phyloP scores from a whole-genome alignment of 768 basidiomycete species.

The Suillus spraguei region DNA sequence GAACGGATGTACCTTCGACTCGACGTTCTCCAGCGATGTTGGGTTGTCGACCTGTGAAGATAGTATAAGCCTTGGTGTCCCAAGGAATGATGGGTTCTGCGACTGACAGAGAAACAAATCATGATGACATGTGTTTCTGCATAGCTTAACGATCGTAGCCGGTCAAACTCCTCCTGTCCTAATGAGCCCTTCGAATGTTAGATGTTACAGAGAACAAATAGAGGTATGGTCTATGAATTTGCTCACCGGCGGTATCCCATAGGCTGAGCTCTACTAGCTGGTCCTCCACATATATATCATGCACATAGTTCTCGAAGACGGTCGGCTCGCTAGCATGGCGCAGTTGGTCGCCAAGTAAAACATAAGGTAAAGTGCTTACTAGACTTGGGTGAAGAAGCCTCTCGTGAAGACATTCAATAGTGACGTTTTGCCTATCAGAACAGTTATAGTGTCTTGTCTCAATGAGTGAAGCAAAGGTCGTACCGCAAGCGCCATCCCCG shows the following conservation, averaged over 20 bases:
- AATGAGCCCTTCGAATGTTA: conserved; percentile 36
- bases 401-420: conserved; percentile 86
- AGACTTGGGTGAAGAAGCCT: conserved; percentile 94
- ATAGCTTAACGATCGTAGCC: conserved; percentile 91
- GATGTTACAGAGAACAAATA: conserved; percentile 22
- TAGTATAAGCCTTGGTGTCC: neutral
- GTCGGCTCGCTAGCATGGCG: conserved; percentile 70
- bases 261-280: conserved; percentile 87
- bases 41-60: conserved; percentile 82
- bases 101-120: conserved; percentile 89
- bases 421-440: conserved; percentile 69
- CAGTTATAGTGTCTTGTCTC: neutral
- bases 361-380: conserved; percentile 51
- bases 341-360: conserved; percentile 8
- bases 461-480: conserved; percentile 22
- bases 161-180: conserved; percentile 97
- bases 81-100: neutral
- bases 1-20: conserved; percentile 70
- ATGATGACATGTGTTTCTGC: conserved; percentile 96
- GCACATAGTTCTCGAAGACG: conserved; percentile 97
- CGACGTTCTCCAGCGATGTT: conserved; percentile 94
- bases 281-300: conserved; percentile 86
- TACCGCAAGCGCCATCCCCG: conserved; percentile 95
- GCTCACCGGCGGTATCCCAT: conserved; percentile 95
- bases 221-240: conserved; percentile 3